phyloP scores from a whole-genome alignment of 176 grass and related monocot genomes.

The Cymbopogon citratus region DNA sequence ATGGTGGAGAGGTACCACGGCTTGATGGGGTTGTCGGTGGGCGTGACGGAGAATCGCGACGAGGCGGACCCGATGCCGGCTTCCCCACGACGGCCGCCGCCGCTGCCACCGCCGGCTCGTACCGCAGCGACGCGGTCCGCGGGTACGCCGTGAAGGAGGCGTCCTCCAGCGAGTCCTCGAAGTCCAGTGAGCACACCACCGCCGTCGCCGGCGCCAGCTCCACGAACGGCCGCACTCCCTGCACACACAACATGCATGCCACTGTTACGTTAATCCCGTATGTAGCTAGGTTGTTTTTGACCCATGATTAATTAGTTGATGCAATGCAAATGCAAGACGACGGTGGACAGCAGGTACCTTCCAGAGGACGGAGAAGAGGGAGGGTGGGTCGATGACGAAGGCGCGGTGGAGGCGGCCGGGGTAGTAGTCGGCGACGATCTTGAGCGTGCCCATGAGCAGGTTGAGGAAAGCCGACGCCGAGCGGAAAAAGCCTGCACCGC shows the following conservation, averaged over 20 bases:
- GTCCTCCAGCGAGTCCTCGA: conserved; percentile 90
- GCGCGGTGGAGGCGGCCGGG: conserved; percentile 83
- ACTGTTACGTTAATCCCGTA: background rate
- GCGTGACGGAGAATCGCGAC: conserved; percentile 87
- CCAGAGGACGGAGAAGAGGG: conserved; percentile 94
- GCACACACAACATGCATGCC: background rate
- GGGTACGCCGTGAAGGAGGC: conserved; percentile 73
- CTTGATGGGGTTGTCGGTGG: conserved; percentile 81
- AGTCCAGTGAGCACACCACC: conserved; percentile 79
- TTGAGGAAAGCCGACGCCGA: conserved; percentile 93
- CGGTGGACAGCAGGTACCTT: conserved; percentile 36
- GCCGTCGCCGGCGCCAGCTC: conserved; percentile 62
- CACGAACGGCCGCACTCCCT: conserved; percentile 87
- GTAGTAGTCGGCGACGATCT: conserved; percentile 95
- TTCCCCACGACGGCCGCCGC: background rate
- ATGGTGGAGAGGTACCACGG: conserved; percentile 96
- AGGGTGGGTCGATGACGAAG: conserved; percentile 93
- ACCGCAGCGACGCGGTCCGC: conserved; percentile 79
- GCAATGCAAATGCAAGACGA: background rate
- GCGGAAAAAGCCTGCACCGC: conserved; percentile 79
- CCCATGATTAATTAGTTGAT: background rate
- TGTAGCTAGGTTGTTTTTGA: background rate
- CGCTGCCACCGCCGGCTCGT: conserved; percentile 36
- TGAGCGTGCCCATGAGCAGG: conserved; percentile 85
- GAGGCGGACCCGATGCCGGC: conserved; percentile 52